A percentile compares a stretch with the other conserved stretches of the same genome.
phyloP scores from a whole-genome alignment of 2,329 filamentous ascomycete genomes.

The Biscogniauxia mediterranea region DNA sequence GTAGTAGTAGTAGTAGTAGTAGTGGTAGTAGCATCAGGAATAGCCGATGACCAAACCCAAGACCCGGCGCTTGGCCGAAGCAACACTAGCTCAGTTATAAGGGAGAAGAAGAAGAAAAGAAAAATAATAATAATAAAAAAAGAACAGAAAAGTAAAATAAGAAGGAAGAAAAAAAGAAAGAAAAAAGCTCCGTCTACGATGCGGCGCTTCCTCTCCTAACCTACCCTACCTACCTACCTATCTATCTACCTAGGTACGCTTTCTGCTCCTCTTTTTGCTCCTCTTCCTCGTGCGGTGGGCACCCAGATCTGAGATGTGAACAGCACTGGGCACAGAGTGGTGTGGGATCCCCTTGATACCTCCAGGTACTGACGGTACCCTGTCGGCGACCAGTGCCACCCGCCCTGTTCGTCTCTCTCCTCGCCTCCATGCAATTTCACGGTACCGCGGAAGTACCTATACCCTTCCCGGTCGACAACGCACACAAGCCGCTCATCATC shows the following conservation, averaged over 20 bases:
- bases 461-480: slow-evolving; percentile 28
- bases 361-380: slow-evolving; percentile 14
- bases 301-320: slow-evolving; percentile 15
- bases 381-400: slow-evolving; percentile 29
- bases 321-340: slow-evolving; percentile 14
- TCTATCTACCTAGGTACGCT: no score
- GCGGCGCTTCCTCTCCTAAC: background rate
- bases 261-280: no score
- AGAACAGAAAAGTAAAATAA: no score
- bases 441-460: slow-evolving; percentile 33
- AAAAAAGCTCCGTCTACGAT: background rate
- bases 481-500: slow-evolving; percentile 20
- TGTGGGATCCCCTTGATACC: slow-evolving; percentile 10
- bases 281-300: background rate
- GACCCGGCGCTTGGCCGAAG: background rate
- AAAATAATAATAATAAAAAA: background rate
- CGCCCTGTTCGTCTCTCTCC: slow-evolving; percentile 27
- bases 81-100: background rate
- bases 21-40: no score
- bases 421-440: slow-evolving; percentile 30
- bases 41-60: no score
- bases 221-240: no score
- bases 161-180: background rate
- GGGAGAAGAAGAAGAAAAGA: background rate
- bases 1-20: no score